Conservation (phyloP, 306 rosid species). For the Crataegus laevigata region DNA sequence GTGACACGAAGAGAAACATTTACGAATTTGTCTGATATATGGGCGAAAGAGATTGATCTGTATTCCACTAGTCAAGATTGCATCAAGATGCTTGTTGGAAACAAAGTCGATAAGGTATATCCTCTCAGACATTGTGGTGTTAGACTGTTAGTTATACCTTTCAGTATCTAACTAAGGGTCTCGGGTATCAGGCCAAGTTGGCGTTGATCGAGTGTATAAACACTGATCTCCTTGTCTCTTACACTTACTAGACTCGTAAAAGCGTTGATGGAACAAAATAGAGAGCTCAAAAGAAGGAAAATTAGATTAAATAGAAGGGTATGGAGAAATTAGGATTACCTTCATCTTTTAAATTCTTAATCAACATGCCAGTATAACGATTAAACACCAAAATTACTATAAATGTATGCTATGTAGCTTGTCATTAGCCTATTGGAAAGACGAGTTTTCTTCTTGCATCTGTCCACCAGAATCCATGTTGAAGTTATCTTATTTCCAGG, state of each 20-base stretch:
- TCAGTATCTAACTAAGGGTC: too few relatives aligned
- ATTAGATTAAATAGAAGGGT: neutral
- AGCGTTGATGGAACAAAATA: neutral
- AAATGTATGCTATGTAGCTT: neutral
- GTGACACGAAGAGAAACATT: conserved; percentile 62
- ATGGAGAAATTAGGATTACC: neutral
- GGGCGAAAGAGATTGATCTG: conserved; percentile 76
- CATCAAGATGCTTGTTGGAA: conserved; percentile 80
- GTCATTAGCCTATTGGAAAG: neutral
- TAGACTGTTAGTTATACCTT: neutral
- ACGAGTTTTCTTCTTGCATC: neutral
- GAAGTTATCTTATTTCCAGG: conserved; percentile 32
- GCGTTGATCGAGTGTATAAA: neutral
- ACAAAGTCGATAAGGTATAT: conserved; percentile 67
- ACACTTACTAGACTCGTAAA: neutral
- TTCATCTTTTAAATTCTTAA: neutral
- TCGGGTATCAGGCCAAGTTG: neutral
- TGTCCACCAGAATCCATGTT: neutral
- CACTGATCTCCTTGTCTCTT: neutral
- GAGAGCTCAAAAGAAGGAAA: neutral
- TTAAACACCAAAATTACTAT: neutral
- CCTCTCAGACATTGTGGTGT: neutral
- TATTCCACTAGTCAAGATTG: conserved; percentile 77
- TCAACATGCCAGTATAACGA: neutral
- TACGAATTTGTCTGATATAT: conserved; percentile 72